These are phyloP conservation scores for Phoenix dactylifera DNA, from an alignment of 176 grass and related monocot genomes.

Conservation along the genomic window DNA sequence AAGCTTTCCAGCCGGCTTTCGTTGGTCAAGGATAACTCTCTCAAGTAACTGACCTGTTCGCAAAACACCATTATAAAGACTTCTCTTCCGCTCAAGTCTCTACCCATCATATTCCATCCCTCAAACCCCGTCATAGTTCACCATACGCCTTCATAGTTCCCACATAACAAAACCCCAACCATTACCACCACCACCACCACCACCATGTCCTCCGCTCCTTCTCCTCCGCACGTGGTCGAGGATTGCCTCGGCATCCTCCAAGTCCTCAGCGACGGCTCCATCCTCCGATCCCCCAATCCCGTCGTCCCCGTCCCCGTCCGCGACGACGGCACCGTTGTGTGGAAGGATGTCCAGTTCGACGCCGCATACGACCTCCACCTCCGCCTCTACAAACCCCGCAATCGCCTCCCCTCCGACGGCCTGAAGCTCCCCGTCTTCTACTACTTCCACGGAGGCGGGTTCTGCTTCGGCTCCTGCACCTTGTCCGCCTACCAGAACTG, in stretches of 20 bases:
- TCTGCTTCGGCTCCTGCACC: too few relatives aligned
- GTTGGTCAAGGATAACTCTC: too few relatives aligned
- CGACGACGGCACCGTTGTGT: slow-evolving; percentile 38
- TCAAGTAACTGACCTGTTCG: too few relatives aligned
- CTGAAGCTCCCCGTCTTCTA: too few relatives aligned
- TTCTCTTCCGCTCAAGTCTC: too few relatives aligned
- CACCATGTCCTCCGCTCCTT: background rate
- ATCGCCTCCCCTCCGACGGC: too few relatives aligned
- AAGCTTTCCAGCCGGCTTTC: too few relatives aligned
- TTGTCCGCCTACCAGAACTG: background rate
- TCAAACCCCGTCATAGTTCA: background rate
- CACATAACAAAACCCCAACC: background rate
- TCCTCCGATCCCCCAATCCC: slow-evolving; percentile 31
- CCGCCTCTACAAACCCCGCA: too few relatives aligned
- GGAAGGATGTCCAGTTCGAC: slow-evolving; percentile 31
- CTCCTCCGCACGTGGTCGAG: slow-evolving; percentile 1
- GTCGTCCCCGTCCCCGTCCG: slow-evolving; percentile 15
- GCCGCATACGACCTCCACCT: slow-evolving; percentile 8
- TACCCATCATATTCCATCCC: too few relatives aligned
- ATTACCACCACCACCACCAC: background rate
- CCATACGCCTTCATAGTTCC: background rate
- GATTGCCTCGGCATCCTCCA: slow-evolving; percentile 18
- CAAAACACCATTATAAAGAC: too few relatives aligned
- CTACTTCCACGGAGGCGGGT: too few relatives aligned
- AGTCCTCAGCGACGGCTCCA: slow-evolving; percentile 33